Evolutionary conservation across 208 protist species (phyloP), one percentile per base, ranked within the genome.

Genomic region (Wallacemonas sp.): DNA sequence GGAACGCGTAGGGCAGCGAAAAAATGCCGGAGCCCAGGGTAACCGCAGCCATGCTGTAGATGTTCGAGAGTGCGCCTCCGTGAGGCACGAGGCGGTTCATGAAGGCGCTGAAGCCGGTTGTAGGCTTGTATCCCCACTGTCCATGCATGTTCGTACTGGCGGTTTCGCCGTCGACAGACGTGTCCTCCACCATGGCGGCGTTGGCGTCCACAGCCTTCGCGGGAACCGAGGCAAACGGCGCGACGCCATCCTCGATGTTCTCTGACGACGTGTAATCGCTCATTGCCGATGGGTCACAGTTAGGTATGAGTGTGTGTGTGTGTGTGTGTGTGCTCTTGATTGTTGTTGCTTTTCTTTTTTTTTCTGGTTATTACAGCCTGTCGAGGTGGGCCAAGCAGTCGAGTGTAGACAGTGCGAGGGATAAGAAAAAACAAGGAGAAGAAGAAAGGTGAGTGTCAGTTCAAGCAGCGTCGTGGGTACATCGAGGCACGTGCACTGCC

Each of bases 1-100:
- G 64, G 50, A 95, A 93, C 21, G 85, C 78, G 26, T 71, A 76
- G n/a, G 87, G 85, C 32, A 95, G 75, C 4, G 83, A 76, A 44
- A 95, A 84, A 34, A 92, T 82, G 26, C 90, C 87, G 36, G 71
- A 79, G 30, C 90, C 87, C 30, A 95, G 78, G 27, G 87, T 92
- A 10, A 87, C 82, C n/a, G 78, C 71, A 9, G 80, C 84, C 22
- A 95, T 76, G 61, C 79, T 93, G 68, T 87, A 90, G 36, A 77
- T 76, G 64, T 79, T 88, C 13, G 87, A 83, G 24, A 90, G 58
- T 24, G 59, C 50, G 29, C 86, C 88, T 46, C 90, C 88, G 70
- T 91, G 79, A 2, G 87, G 87, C 33, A 94, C 77, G 26, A 87
- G 19, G 37, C 53, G 54, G 65, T 82, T 85, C 44, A 85, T 62